Evolutionary conservation across 1,284 basidiomycete species (phyloP), one percentile per base, ranked within the genome.

Genomic region (Meripilus lineatus): DNA sequence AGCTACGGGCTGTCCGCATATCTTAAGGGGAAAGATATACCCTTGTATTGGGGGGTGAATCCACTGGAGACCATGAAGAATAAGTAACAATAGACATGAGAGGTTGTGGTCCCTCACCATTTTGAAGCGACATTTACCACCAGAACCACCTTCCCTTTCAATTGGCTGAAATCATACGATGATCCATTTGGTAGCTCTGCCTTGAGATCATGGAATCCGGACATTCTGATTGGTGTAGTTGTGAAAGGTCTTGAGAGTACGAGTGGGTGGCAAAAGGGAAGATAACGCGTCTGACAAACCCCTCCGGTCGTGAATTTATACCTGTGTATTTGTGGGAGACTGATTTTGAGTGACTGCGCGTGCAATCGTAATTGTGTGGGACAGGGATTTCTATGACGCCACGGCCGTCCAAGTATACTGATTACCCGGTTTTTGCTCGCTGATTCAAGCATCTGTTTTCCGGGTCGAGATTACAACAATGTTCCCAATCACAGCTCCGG

Each of bases 21-120:
- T 21, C 17, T n/a, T 5, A 15, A n/a, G 38, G 20, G 15, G 22
- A 11, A 15, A 6, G 32, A 25, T 45, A 28, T 38, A 72, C 81
- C 89, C 60, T 79, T 85, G 68, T 93, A 93, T 64, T 95, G 92
- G 7, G 88, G 85, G 5, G 90, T 92, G 58, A 93, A 90, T 24
- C 91, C 90, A 58, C 89, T 88, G 47, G 17, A 47, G 46, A 39
- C 20, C 34, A 37, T 45, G 32, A 32, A 25, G 17, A 28, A 13
- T 25, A 13, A 20, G 18, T 34, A 25, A 23, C 10, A 24, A 38
- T 13, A 44, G 11, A 39, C 37, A 8, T 20, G 35, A 3, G 37
- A 28, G 26, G 30, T 25, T n/a, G 35, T 23, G 3, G 30, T 14
- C 14, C 57, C 75, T 38, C 56, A 86, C 85, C 85, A 88, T 55